Evolutionary conservation across 139 green algal genomes (phyloP).

Genomic region (Micromonas commoda): DNA sequence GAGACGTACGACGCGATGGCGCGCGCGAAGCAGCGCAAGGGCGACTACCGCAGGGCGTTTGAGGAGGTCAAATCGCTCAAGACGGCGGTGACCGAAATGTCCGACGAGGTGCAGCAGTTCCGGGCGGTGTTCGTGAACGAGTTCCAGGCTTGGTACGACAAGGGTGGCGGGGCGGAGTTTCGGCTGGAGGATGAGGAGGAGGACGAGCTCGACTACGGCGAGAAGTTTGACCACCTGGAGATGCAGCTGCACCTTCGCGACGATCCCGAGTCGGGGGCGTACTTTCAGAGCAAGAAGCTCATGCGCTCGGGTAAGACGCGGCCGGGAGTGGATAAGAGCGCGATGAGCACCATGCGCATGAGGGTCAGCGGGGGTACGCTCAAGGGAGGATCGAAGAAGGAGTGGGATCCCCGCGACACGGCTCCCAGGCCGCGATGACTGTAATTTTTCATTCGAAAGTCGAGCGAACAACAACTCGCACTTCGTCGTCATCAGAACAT

Average conservation of each 20-base stretch:
- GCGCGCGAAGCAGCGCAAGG: conserved; percentile 39
- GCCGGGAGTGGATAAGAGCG: too few relatives aligned
- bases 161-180: not conserved
- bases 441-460: too few relatives aligned
- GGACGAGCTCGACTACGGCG: conserved; percentile 46
- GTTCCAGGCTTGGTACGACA: conserved; percentile 52
- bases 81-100: not conserved
- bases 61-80: conserved; percentile 41
- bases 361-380: too few relatives aligned
- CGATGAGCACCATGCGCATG: too few relatives aligned
- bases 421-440: too few relatives aligned
- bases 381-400: too few relatives aligned
- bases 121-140: conserved; percentile 48
- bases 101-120: conserved; percentile 20
- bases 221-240: conserved; percentile 61
- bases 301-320: too few relatives aligned
- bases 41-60: conserved; percentile 24
- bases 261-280: conserved; percentile 52
- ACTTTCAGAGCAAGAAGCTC: not conserved
- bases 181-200: conserved; percentile 1
- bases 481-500: too few relatives aligned
- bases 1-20: conserved; percentile 48
- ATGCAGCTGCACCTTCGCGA: conserved; percentile 37
- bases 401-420: too few relatives aligned
- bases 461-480: too few relatives aligned